Base-by-base conservation (phyloP, 1,284 basidiomycete genomes). In the Cryptococcus wingfieldii region DNA sequence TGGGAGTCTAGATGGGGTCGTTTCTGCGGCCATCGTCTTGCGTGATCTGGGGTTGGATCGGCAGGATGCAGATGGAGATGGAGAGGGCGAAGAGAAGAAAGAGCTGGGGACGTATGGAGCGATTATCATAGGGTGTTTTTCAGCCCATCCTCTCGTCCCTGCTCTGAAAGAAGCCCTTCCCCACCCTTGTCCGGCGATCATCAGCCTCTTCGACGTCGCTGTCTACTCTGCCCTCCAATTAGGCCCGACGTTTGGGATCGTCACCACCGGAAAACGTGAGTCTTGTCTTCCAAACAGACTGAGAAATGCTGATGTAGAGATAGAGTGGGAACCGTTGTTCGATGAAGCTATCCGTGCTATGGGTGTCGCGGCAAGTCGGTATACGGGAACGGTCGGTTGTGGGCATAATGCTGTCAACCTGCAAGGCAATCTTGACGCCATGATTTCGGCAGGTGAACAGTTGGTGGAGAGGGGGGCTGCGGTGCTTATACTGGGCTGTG, bases 281-380 rank as follows among this genome's bases (percentile, higher is more conserved):
- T 53, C 14, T 18, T 19, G 5, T 6, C 39, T 9, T 46, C 27
- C 8, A 16, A 45, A 9, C 44, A 9, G 25, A 46, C 18, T 25
- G 18, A 9, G 27, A 16, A 19, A 25, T n/a, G 16, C 27, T 19
- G 19, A 19, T 2, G 19, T 19, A 19, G 8, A 4, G 5, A 7
- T 38, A 59, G 59, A 56, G 47, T 60, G 59, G 59, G 59, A 60
- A 46, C 38, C 59, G 3, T 27, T 60, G 2, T 60, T 60, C 47
- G 59, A 60, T 38, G 27, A 54, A 57, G 59, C 46, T 6, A 49
- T 57, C 16, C 42, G 47, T 12, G 16, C 51, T 12, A 38, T 60
- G 23, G 51, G 51, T 1, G 49, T 60, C 34, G 44, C 43, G 3
- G 43, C 25, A 6, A 38, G 25, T n/a, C 34, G 55, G 38, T 60